A percentile compares a stretch with the other conserved stretches of the same genome.
These are phyloP conservation scores for Calonectria pseudoturangicola DNA, from an alignment of 2,329 filamentous ascomycete species.

Conservation along the genomic window DNA sequence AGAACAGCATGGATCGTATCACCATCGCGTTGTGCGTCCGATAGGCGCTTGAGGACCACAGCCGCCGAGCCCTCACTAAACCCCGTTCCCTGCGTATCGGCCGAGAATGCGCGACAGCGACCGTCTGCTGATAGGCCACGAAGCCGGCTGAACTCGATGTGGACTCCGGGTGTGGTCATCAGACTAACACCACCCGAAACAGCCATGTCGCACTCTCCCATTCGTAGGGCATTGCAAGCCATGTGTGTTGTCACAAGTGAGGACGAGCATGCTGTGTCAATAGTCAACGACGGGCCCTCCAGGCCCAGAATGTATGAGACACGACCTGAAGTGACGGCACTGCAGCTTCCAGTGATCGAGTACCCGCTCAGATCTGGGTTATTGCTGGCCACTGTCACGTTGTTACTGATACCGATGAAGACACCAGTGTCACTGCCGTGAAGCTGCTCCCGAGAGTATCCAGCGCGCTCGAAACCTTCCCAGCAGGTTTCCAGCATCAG, in stretches of 20 bases:
- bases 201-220: neutral
- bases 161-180: neutral
- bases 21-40: neutral
- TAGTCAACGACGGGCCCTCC: neutral
- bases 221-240: neutral
- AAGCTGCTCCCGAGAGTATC: neutral
- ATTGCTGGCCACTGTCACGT: neutral
- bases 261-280: neutral
- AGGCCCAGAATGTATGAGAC: neutral
- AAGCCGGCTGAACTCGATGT: neutral
- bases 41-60: neutral
- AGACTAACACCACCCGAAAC: neutral
- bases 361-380: neutral
- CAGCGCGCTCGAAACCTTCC: constrained; percentile 14
- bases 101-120: neutral
- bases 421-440: neutral
- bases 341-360: too few relatives aligned
- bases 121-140: neutral
- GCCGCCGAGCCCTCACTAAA: neutral
- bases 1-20: neutral
- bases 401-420: neutral
- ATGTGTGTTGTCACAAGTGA: neutral
- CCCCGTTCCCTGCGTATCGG: neutral
- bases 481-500: constrained; percentile 5
- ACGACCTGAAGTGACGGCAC: neutral